phyloP scores from a whole-genome alignment of 257 asterid species.

The Capsicum pubescens region DNA sequence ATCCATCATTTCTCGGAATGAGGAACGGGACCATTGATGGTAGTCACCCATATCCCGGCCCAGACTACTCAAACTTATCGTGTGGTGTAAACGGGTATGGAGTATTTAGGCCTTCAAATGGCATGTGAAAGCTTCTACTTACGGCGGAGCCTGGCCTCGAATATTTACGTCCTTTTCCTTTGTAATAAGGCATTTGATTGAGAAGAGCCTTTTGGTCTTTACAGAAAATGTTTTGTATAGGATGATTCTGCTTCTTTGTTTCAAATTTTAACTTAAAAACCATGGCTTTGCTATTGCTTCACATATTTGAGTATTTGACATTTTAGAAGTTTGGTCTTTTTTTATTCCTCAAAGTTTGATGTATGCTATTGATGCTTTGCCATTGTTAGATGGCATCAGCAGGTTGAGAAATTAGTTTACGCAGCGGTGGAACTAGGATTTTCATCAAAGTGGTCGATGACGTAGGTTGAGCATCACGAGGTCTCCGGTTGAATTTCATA shows the following conservation, averaged over 20 bases:
- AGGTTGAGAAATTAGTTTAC: neutral
- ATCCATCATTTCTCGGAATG: slow-evolving; percentile 45
- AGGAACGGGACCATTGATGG: slow-evolving; percentile 53
- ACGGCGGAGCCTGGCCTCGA: slow-evolving; percentile 19
- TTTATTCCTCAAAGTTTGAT: neutral
- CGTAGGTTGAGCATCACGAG: no score
- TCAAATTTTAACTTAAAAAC: slow-evolving; percentile 22
- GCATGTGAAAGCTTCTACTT: slow-evolving; percentile 47
- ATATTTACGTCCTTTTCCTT: slow-evolving; percentile 25
- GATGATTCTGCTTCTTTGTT: slow-evolving; percentile 40
- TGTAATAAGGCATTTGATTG: slow-evolving; percentile 34
- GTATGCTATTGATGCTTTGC: neutral
- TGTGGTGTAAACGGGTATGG: slow-evolving; percentile 67
- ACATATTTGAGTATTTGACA: slow-evolving; percentile 24
- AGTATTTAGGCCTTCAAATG: slow-evolving; percentile 76
- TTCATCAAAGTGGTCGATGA: no score
- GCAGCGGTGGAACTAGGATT: no score
- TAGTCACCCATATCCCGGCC: slow-evolving; percentile 54
- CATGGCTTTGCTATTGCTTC: slow-evolving; percentile 23
- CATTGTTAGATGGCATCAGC: neutral
- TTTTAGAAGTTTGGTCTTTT: slow-evolving; percentile 16
- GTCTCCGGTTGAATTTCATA: no score
- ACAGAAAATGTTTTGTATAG: slow-evolving; percentile 45
- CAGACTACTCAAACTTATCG: slow-evolving; percentile 60
- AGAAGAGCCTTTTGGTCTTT: slow-evolving; percentile 28